Evolutionary conservation across 1,284 basidiomycete species (phyloP).

Genomic region (Sphagnurus paluster): DNA sequence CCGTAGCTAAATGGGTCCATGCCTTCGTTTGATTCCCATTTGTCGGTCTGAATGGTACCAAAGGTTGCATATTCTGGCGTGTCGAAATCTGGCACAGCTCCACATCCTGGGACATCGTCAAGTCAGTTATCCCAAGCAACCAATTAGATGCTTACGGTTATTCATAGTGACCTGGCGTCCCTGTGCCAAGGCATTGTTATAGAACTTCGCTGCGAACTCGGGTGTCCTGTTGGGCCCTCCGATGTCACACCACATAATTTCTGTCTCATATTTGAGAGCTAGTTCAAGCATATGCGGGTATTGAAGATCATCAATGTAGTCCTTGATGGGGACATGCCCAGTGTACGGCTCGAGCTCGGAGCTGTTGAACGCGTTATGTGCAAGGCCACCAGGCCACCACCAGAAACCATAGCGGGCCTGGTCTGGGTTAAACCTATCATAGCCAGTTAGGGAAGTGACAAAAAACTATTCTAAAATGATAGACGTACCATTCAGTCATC

Average conservation of each 20-base stretch:
- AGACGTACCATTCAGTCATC: slow-evolving; percentile 49
- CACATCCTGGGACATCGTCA: slow-evolving; percentile 40
- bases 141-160: slow-evolving; percentile 37
- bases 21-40: slow-evolving; percentile 62
- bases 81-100: slow-evolving; percentile 49
- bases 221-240: slow-evolving; percentile 53
- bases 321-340: slow-evolving; percentile 46
- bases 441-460: not conserved
- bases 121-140: too few relatives aligned
- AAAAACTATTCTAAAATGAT: not conserved
- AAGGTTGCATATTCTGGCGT: slow-evolving; percentile 61
- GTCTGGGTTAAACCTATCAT: slow-evolving; percentile 51
- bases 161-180: slow-evolving; percentile 59
- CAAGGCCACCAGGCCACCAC: slow-evolving; percentile 52
- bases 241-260: slow-evolving; percentile 68
- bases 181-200: slow-evolving; percentile 45
- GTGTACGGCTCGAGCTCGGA: slow-evolving; percentile 55
- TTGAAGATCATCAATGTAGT: slow-evolving; percentile 55
- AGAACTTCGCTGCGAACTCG: slow-evolving; percentile 52
- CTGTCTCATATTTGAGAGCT: slow-evolving; percentile 48
- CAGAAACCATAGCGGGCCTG: slow-evolving; percentile 52
- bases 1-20: slow-evolving; percentile 51
- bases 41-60: slow-evolving; percentile 45
- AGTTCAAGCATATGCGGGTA: slow-evolving; percentile 58
- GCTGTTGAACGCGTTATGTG: slow-evolving; percentile 50